Evolutionary conservation across 768 basidiomycete genomes (phyloP).

Genomic region (Naganishia vishniacii): DNA sequence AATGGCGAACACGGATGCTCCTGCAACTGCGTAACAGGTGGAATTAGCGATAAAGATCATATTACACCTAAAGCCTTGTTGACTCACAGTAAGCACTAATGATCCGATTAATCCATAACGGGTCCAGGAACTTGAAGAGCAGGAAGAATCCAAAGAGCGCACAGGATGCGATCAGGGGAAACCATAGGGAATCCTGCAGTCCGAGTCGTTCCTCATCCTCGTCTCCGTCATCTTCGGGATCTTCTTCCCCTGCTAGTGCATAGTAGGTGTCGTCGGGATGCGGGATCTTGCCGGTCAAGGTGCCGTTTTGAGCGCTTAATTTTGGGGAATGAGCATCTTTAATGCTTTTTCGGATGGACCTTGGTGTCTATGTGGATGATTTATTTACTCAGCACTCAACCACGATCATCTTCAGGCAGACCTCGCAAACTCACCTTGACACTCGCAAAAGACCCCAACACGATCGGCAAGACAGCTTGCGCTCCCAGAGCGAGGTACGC

Average conservation of each 20-base stretch:
- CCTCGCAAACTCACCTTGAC: slow-evolving; percentile 37
- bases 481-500: slow-evolving; percentile 34
- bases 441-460: slow-evolving; percentile 45
- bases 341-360: slow-evolving; percentile 13
- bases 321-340: neutral
- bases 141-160: slow-evolving; percentile 65
- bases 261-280: slow-evolving; percentile 14
- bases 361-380: slow-evolving; percentile 29
- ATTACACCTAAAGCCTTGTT: slow-evolving; percentile 55
- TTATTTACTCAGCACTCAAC: neutral
- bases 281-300: slow-evolving; percentile 4
- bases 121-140: slow-evolving; percentile 68
- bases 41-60: slow-evolving; percentile 63
- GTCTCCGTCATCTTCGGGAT: slow-evolving; percentile 51
- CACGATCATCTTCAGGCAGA: too few relatives aligned
- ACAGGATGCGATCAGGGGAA: slow-evolving; percentile 57
- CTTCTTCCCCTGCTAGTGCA: slow-evolving; percentile 8
- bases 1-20: slow-evolving; percentile 4
- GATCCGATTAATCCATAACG: slow-evolving; percentile 73
- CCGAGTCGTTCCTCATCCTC: slow-evolving; percentile 57
- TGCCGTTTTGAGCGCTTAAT: neutral
- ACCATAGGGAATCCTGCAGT: slow-evolving; percentile 44
- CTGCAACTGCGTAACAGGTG: neutral
- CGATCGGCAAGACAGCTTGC: slow-evolving; percentile 44
- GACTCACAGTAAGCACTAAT: slow-evolving; percentile 53